Conservation (phyloP, 2,329 filamentous ascomycete species). For the Cytospora leucostoma region DNA sequence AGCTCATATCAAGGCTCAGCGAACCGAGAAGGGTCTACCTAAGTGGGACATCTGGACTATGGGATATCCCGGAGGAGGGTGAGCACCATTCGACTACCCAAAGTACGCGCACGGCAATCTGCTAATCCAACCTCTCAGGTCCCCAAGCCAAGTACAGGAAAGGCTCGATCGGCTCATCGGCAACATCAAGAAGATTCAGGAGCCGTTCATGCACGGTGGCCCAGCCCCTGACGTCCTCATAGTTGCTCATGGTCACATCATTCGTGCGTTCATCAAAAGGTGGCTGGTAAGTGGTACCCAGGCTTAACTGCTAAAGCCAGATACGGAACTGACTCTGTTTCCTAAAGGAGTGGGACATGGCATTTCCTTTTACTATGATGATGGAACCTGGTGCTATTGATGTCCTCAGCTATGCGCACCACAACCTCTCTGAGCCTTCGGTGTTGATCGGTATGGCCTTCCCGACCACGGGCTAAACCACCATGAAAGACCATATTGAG, state of each 20-base stretch:
- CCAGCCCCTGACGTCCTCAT: slow-evolving; percentile 41
- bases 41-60: slow-evolving; percentile 60
- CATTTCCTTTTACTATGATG: slow-evolving; percentile 45
- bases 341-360: slow-evolving; percentile 38
- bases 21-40: slow-evolving; percentile 51
- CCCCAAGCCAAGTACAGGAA: slow-evolving; percentile 40
- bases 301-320: not conserved
- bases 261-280: slow-evolving; percentile 48
- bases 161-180: slow-evolving; percentile 45
- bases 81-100: slow-evolving; percentile 29
- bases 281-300: slow-evolving; percentile 36
- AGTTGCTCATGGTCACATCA: slow-evolving; percentile 46
- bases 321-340: slow-evolving; percentile 4
- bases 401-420: slow-evolving; percentile 39
- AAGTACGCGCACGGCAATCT: slow-evolving; percentile 12
- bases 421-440: slow-evolving; percentile 42
- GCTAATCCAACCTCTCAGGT: slow-evolving; percentile 32
- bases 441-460: slow-evolving; percentile 45
- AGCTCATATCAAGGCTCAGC: slow-evolving; percentile 49
- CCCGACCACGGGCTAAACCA: slow-evolving; percentile 5
- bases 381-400: slow-evolving; percentile 46
- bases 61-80: slow-evolving; percentile 60
- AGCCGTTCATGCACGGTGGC: slow-evolving; percentile 42
- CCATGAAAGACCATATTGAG: not conserved
- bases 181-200: slow-evolving; percentile 43